A percentile compares a stretch with the other conserved stretches of the same genome.
Conservation (phyloP, 371 early-diverging fungal genomes). For the Actinomortierella wolfii region DNA sequence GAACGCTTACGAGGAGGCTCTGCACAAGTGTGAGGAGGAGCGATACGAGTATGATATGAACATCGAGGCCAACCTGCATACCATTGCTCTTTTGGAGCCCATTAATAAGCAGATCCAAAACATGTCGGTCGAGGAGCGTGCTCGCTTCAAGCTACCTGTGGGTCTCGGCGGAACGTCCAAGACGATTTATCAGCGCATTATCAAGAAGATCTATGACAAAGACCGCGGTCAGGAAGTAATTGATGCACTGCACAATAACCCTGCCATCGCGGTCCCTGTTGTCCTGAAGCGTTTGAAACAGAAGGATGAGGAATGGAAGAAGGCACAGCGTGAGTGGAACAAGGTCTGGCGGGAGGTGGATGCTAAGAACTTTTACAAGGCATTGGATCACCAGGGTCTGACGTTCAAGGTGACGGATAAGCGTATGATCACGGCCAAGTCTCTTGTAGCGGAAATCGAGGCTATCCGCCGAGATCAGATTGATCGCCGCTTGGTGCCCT, state of each 20-base stretch:
- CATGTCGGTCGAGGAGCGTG: constrained; percentile 85
- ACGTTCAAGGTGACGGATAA: constrained; percentile 91
- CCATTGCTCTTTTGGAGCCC: constrained; percentile 92
- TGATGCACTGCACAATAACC: constrained; percentile 91
- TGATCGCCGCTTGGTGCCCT: constrained; percentile 43
- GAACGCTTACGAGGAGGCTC: constrained; percentile 93
- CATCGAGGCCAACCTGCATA: constrained; percentile 91
- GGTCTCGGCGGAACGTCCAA: constrained; percentile 85
- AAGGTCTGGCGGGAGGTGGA: constrained; percentile 97
- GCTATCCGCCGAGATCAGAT: constrained; percentile 61
- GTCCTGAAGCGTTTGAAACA: constrained; percentile 96
- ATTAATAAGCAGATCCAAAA: constrained; percentile 74
- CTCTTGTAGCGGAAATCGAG: constrained; percentile 86
- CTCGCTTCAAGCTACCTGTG: constrained; percentile 69
- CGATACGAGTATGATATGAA: constrained; percentile 98
- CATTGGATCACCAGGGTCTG: constrained; percentile 94
- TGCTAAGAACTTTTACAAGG: constrained; percentile 93
- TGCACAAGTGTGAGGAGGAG: constrained; percentile 98
- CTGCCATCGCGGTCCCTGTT: constrained; percentile 93
- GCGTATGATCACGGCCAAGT: constrained; percentile 77
- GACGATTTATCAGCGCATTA: constrained; percentile 87
- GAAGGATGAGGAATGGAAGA: constrained; percentile 98
- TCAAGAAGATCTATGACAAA: constrained; percentile 91
- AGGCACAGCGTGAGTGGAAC: constrained; percentile 83
- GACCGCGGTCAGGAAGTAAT: constrained; percentile 91